Evolutionary conservation across 2,329 filamentous ascomycete genomes (phyloP), one percentile per base, ranked within the genome.

Genomic region (Hymenoscyphus repandus): DNA sequence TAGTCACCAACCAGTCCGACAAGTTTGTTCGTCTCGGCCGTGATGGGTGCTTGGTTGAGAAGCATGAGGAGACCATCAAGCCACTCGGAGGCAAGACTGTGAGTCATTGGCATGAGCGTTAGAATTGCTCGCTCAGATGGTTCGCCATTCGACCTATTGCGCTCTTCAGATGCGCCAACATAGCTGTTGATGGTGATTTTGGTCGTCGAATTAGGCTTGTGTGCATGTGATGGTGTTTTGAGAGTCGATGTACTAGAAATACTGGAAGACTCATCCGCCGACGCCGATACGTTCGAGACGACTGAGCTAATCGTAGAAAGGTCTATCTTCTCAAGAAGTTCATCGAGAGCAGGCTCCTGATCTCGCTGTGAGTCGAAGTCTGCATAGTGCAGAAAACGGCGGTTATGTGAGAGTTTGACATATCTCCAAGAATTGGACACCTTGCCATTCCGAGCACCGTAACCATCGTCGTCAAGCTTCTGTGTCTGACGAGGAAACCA

Each of bases 51-150:
- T 69, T 99, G 93, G 65, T 95, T 90, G 20, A 99, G 77, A 49
- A 99, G 76, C 90, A 99, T 95, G 50, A 97, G 77, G 57, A 99
- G 72, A 1, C 93, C 93, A 67, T 99, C 93, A 5, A 99, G 77
- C 93, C 93, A 99, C 70, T 99, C 93, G 0, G 90, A 95, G 9
- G 93, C 93, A 43, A 93, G 73, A 57, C 83, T 88, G 65, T 93
- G 86, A 52, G 83, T 88, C 52, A 83, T 74, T 5, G 92, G 91
- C 67, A 90, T 84, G 47, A 99, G 76, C n/a, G 85, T 88, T 48
- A 99, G 75, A 18, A 97, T 78, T 1, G 88, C 77, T 45, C 82
- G 74, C 68, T 97, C 93, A 58, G 79, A 78, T 5, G 56, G 52
- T 56, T 64, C 67, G 62, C 58, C 47, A 65, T 69, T 51, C 72